Base-by-base conservation (phyloP, 2,329 filamentous ascomycete species). In the Diaporthe capsici region DNA sequence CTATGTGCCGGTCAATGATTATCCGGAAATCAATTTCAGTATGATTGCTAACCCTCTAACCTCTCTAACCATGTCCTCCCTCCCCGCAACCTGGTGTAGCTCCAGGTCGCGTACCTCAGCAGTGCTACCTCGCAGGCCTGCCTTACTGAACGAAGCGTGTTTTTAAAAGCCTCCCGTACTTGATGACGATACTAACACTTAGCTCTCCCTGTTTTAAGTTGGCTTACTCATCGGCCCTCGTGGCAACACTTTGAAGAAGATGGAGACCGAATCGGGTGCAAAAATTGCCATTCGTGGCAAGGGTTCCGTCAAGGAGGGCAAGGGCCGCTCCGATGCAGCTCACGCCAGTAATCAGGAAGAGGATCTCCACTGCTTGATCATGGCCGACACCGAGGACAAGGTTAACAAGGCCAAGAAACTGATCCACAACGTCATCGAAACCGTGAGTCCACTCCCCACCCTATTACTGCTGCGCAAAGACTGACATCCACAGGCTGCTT, bases 1-100 rank as follows among this genome's bases (percentile, higher is more conserved):
- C 94, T 99, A 99, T 86, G 97, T 99, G 86, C 97, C 97, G 85
- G 97, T 99, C 89, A 99, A 99, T 92, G 97, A 99, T 87, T 99
- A 99, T 86, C 97, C 97, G 90, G 97, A 99, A 87, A 98, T 99
- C 93, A 99, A 99, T 94, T 99, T 99, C 95, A 99, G 97, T 99
- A 98, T 96, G 96, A 96, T 97, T 96, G 93, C 96, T 98, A 98
- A 98, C 95, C 95, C 95, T 95, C 92, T 93, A 93, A 94, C 92
- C 89, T 86, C 90, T 91, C 92, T 94, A 93, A 94, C 88, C 86
- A 88, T 87, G 80, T 83, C 82, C 79, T 79, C 81, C 73, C 79
- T 82, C 83, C 82, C 83, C 86, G 84, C 86, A 86, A 85, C 84
- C 82, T 84, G 86, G 84, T 84, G 84, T 85, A 85, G 83, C 84